Evolutionary conservation across 352 stramenopile species (phyloP).

Genomic region (Pythium coloratum): DNA sequence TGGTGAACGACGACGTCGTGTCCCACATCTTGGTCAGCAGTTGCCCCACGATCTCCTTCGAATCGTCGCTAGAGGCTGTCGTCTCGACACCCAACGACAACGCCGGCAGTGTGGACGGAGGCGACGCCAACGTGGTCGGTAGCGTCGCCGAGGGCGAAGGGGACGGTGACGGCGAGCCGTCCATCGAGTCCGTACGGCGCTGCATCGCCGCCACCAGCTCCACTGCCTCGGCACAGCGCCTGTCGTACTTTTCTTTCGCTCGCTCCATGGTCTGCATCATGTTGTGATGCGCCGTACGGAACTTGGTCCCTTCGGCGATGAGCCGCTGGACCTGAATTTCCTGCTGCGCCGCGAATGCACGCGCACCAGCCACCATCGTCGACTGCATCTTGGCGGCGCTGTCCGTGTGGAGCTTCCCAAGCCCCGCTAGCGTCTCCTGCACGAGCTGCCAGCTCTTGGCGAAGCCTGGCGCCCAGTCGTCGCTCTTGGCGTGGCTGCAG

Average conservation of each 20-base stretch:
- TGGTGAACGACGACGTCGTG: slow-evolving; percentile 64
- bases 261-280: slow-evolving; percentile 62
- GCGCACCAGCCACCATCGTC: slow-evolving; percentile 52
- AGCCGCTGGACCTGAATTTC: slow-evolving; percentile 77
- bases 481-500: slow-evolving; percentile 46
- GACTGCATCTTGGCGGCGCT: slow-evolving; percentile 68
- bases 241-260: slow-evolving; percentile 79
- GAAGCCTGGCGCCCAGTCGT: slow-evolving; percentile 75
- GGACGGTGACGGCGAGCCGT: slow-evolving; percentile 1
- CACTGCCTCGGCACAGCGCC: slow-evolving; percentile 63
- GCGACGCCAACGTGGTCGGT: neutral
- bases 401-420: slow-evolving; percentile 54
- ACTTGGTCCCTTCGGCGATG: slow-evolving; percentile 72
- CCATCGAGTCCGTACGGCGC: slow-evolving; percentile 6
- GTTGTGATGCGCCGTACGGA: slow-evolving; percentile 62
- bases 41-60: slow-evolving; percentile 69
- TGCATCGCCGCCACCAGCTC: slow-evolving; percentile 40
- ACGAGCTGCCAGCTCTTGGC: slow-evolving; percentile 55
- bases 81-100: slow-evolving; percentile 1
- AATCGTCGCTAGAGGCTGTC: slow-evolving; percentile 45
- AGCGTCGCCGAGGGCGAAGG: slow-evolving; percentile 20
- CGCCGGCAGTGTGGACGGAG: neutral
- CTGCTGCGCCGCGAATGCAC: slow-evolving; percentile 71
- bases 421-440: slow-evolving; percentile 49
- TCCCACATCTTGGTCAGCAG: slow-evolving; percentile 85